These are phyloP conservation scores for Oenanthe javanica DNA, from an alignment of 140 eudicot species.

Conservation along the genomic window DNA sequence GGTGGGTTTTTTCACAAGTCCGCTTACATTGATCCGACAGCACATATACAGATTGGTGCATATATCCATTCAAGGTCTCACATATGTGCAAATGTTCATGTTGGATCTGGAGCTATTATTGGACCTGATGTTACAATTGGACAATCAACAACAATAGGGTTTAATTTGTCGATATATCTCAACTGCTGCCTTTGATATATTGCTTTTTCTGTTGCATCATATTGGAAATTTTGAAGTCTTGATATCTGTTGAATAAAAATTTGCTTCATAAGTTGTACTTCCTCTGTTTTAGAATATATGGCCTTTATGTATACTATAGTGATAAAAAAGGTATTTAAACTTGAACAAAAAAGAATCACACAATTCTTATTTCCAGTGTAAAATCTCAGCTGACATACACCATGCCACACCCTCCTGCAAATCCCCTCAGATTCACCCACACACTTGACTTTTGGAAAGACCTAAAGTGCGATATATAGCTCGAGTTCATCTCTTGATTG, in stretches of 20 bases:
- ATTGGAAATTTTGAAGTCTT: not conserved
- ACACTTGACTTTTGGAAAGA: not conserved
- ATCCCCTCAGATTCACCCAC: not conserved
- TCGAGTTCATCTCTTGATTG: not conserved
- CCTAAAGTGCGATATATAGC: not conserved
- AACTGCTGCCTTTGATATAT: not conserved
- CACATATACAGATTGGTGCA: constrained; percentile 65
- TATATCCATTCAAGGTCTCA: constrained; percentile 55
- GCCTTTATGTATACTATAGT: not conserved
- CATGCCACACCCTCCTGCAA: not conserved
- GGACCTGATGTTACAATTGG: constrained; percentile 76
- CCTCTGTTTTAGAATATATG: not conserved
- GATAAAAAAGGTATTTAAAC: not conserved
- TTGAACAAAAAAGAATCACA: not conserved
- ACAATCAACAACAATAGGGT: constrained; percentile 83
- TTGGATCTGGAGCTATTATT: constrained; percentile 73
- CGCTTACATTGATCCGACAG: constrained; percentile 67
- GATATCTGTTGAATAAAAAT: not conserved
- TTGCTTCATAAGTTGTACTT: not conserved
- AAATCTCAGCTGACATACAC: not conserved
- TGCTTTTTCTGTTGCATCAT: not conserved
- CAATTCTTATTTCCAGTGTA: not conserved
- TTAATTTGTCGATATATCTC: constrained; percentile 8
- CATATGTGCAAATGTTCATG: constrained; percentile 51
- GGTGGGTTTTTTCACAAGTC: constrained; percentile 78